A percentile compares a stretch with the other conserved stretches of the same genome.
These are phyloP conservation scores for Botryotinia narcissicola DNA, from an alignment of 2,329 filamentous ascomycete genomes.

Conservation along the genomic window DNA sequence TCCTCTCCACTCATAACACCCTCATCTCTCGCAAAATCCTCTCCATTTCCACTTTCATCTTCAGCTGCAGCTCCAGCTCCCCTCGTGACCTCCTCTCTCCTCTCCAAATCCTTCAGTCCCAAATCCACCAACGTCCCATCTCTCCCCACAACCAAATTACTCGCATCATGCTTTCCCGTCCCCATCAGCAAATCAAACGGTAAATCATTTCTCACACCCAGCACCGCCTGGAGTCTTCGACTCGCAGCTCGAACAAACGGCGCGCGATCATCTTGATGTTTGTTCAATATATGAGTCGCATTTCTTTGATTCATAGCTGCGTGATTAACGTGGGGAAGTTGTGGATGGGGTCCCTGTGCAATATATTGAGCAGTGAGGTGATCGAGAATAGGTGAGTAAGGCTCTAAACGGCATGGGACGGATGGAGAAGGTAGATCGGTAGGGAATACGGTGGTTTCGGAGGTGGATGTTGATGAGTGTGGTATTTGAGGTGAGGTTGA, in stretches of 20 bases:
- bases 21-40: neutral
- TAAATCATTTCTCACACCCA: constrained; percentile 28
- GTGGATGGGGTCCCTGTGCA: constrained; percentile 5
- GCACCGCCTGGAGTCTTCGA: constrained; percentile 29
- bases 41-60: neutral
- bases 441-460: neutral
- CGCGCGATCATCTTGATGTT: constrained; percentile 23
- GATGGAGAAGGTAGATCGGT: neutral
- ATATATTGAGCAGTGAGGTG: neutral
- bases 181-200: constrained; percentile 25
- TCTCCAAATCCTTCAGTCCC: neutral
- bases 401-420: neutral
- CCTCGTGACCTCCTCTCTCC: too few species aligned
- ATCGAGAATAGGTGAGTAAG: neutral
- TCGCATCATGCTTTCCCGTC: constrained; percentile 1
- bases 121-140: neutral
- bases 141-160: neutral
- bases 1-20: neutral
- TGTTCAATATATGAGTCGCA: constrained; percentile 19
- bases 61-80: neutral
- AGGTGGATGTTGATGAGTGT: neutral
- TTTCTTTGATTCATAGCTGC: neutral
- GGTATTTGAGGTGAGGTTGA: neutral
- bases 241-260: constrained; percentile 24
- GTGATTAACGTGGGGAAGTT: neutral